Percentiles rank a stretch among this genome's conserved stretches.
phyloP scores from a whole-genome alignment of 345 rosid genomes.

The Rhizophora apiculata region DNA sequence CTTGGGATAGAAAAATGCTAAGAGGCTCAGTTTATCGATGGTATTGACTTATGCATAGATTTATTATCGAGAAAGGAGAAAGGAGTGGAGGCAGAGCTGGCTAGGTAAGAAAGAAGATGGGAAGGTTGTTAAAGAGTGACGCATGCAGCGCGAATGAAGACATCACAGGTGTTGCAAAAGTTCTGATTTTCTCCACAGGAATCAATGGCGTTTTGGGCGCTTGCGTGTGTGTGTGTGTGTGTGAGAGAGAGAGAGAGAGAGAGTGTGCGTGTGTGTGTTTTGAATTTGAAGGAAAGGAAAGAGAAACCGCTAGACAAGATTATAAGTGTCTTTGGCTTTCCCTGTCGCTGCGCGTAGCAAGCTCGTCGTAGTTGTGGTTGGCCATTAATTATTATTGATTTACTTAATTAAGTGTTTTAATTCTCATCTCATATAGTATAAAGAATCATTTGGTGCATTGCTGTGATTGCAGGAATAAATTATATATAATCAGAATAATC shows the following conservation, averaged over 20 bases:
- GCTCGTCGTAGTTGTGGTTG: neutral
- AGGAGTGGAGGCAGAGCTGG: slow-evolving; percentile 5
- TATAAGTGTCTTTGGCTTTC: slow-evolving; percentile 1
- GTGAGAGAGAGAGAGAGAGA: too few relatives aligned
- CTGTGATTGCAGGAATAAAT: too few relatives aligned
- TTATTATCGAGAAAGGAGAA: slow-evolving; percentile 6
- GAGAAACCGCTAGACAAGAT: neutral
- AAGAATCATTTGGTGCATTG: too few relatives aligned
- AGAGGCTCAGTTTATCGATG: too few relatives aligned
- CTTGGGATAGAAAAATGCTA: neutral
- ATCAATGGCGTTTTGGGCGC: slow-evolving; percentile 56
- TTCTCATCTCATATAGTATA: too few relatives aligned
- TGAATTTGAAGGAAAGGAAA: neutral
- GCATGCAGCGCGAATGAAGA: slow-evolving; percentile 60
- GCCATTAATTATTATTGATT: neutral
- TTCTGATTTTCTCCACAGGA: slow-evolving; percentile 48
- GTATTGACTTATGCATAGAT: neutral
- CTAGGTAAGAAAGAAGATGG: slow-evolving; percentile 1
- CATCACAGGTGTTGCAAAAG: slow-evolving; percentile 76
- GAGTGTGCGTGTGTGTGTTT: too few relatives aligned
- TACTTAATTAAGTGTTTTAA: too few relatives aligned
- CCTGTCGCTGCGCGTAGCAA: neutral
- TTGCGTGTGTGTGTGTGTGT: neutral
- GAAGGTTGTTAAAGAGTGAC: slow-evolving; percentile 42
- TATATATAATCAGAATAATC: too few relatives aligned